Evolutionary conservation across 2,329 filamentous ascomycete species (phyloP).

Genomic region (Pseudopyrenochaeta lycopersici): DNA sequence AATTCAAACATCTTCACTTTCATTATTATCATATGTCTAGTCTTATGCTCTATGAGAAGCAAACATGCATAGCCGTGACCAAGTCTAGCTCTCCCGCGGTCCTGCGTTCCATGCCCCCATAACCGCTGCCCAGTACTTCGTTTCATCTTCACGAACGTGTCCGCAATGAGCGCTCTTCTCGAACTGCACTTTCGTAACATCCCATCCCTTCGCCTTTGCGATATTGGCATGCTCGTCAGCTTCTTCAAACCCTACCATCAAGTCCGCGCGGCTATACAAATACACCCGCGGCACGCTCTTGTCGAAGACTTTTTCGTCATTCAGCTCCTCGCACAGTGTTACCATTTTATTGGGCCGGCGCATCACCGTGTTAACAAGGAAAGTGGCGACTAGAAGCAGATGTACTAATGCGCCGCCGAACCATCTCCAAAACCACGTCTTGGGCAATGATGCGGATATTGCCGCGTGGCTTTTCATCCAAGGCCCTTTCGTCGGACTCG

Average conservation of each 20-base stretch:
- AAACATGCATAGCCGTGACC: neutral
- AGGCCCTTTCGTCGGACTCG: conserved; percentile 41
- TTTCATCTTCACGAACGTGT: conserved; percentile 66
- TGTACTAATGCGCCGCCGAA: conserved; percentile 40
- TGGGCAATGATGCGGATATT: conserved; percentile 38
- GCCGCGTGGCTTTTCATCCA: conserved; percentile 44
- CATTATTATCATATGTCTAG: neutral
- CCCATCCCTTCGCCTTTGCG: conserved; percentile 60
- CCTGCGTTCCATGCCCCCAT: conserved; percentile 40
- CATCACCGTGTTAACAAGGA: conserved; percentile 22
- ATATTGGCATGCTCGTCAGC: conserved; percentile 64
- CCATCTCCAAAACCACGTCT: conserved; percentile 30
- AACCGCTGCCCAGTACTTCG: conserved; percentile 65
- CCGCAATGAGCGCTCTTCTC: conserved; percentile 68
- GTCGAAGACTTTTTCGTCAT: conserved; percentile 38
- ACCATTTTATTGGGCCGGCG: conserved; percentile 37
- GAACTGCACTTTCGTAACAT: conserved; percentile 62
- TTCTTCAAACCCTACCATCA: conserved; percentile 65
- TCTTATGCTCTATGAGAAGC: neutral
- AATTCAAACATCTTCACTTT: conserved; percentile 1
- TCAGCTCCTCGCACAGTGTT: conserved; percentile 39
- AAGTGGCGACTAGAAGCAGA: conserved; percentile 31
- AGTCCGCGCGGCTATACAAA: conserved; percentile 67
- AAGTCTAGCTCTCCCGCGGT: conserved; percentile 2
- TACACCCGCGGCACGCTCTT: conserved; percentile 60